Base-by-base conservation (phyloP, 176 grass and related monocot genomes). In the Avena eriantha region DNA sequence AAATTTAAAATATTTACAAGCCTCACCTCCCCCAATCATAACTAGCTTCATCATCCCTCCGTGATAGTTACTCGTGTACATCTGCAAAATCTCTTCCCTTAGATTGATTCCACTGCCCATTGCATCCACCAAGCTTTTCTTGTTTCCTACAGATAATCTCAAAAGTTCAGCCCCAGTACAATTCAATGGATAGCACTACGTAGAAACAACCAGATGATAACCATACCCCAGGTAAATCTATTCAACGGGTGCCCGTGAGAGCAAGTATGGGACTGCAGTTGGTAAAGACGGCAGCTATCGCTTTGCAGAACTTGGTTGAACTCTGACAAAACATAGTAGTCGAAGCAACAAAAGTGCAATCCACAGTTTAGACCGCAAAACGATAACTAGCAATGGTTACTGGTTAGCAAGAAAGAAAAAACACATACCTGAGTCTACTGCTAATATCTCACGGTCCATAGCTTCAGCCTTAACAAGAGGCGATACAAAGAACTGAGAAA, bases 401-500 rank as follows among this genome's bases (percentile, higher is more conserved):
- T 49, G 7, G 18, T 56, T 56, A 71, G 34, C 29, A 51, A 81
- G 85, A 51, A 80, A 81, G 55, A 86, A 79, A 57, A 63, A 89
- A 48, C 21, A 87, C 60, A 85, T 78, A 98, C 96, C 96, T 58
- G 96, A 98, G 88, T 98, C 96, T 71, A 98, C 92, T 67, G 93
- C 96, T 84, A 94, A 86, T 69, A 98, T 89, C 69, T 98, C 96
- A 68, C 96, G 96, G 50, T 95, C 96, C 93, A 98, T 95, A 82
- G 96, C 96, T 80, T 98, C 96, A 47, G 90, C 86, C 81, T 98
- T 98, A 82, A 98, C 86, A 89, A 98, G 92, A 33, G 96, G 96
- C 57, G 96, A 98, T 86, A 98, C 86, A 89, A 98, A 98, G 86
- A 98, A 95, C 67, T 98, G 93, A 83, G 90, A 95, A 91, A 98